Percentiles rank a stretch among this genome's conserved stretches.
These are phyloP conservation scores for Ampelocalamus luodianensis DNA, from an alignment of 176 grass and related monocot species.

Conservation along the genomic window DNA sequence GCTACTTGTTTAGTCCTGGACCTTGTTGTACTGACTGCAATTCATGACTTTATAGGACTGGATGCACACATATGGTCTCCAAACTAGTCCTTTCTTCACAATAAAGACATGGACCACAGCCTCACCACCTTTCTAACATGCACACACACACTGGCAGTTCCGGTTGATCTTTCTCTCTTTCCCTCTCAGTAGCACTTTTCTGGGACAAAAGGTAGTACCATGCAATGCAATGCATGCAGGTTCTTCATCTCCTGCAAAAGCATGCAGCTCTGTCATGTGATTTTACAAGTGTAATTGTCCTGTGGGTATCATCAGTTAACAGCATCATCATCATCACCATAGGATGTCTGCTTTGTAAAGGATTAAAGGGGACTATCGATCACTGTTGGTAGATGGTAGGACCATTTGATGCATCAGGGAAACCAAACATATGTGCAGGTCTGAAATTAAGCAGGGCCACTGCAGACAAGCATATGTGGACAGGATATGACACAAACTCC, in stretches of 20 bases:
- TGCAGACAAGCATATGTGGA: conserved; percentile 12
- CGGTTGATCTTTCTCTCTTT: conserved; percentile 33
- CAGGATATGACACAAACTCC: not conserved
- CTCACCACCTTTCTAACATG: conserved; percentile 43
- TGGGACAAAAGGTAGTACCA: conserved; percentile 17
- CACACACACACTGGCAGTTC: conserved; percentile 43
- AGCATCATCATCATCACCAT: conserved; percentile 27
- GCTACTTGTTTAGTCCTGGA: conserved; percentile 24
- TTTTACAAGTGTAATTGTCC: conserved; percentile 15
- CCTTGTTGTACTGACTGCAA: conserved; percentile 2
- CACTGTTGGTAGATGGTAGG: not conserved
- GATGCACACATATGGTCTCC: conserved; percentile 9
- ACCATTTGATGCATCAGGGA: not conserved
- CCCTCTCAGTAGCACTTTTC: conserved; percentile 11
- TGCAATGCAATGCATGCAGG: not conserved
- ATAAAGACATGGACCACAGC: conserved; percentile 40
- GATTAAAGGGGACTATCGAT: not conserved
- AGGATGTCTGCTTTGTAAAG: conserved; percentile 23
- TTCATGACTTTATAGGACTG: conserved; percentile 40
- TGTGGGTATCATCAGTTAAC: conserved; percentile 13
- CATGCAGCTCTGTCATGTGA: conserved; percentile 15
- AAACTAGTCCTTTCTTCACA: conserved; percentile 53
- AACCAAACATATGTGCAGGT: not conserved
- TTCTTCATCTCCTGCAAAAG: conserved; percentile 38
- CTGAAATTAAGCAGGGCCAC: not conserved